Percentiles rank a stretch among this genome's conserved stretches.
Conservation (phyloP, 805 yeast species). For the Saturnispora zaruensis region DNA sequence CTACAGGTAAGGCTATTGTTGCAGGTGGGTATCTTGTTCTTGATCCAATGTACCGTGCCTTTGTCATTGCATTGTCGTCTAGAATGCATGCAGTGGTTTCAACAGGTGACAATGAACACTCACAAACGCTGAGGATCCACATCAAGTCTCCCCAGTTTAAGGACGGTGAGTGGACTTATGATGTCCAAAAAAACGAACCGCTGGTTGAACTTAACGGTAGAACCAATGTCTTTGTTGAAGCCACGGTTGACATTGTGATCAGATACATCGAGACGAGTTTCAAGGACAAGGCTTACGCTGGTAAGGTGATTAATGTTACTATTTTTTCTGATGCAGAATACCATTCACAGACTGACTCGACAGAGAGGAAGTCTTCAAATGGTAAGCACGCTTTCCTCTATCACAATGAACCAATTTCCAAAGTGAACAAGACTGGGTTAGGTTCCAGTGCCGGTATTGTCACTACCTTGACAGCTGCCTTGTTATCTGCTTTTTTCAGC, state of each 20-base stretch:
- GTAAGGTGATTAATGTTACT: constrained; percentile 38
- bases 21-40: constrained; percentile 94
- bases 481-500: constrained; percentile 39
- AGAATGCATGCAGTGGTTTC: constrained; percentile 66
- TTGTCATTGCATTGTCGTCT: constrained; percentile 80
- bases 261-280: constrained; percentile 34
- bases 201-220: constrained; percentile 16
- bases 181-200: constrained; percentile 15
- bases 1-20: constrained; percentile 91
- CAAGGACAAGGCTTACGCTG: constrained; percentile 5
- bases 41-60: constrained; percentile 65
- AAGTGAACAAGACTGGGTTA: constrained; percentile 88
- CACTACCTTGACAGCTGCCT: constrained; percentile 64
- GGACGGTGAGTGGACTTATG: constrained; percentile 62
- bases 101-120: background rate
- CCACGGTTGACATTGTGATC: constrained; percentile 48
- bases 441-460: constrained; percentile 96
- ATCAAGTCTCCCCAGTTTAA: constrained; percentile 72
- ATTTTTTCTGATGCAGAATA: constrained; percentile 83
- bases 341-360: constrained; percentile 62
- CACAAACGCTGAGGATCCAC: constrained; percentile 26
- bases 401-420: constrained; percentile 51
- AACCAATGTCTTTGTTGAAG: constrained; percentile 67
- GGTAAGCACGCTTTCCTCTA: constrained; percentile 41
- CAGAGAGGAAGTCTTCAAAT: constrained; percentile 27